Evolutionary conservation across 176 grass and related monocot genomes (phyloP).

Genomic region (Ampelocalamus luodianensis): DNA sequence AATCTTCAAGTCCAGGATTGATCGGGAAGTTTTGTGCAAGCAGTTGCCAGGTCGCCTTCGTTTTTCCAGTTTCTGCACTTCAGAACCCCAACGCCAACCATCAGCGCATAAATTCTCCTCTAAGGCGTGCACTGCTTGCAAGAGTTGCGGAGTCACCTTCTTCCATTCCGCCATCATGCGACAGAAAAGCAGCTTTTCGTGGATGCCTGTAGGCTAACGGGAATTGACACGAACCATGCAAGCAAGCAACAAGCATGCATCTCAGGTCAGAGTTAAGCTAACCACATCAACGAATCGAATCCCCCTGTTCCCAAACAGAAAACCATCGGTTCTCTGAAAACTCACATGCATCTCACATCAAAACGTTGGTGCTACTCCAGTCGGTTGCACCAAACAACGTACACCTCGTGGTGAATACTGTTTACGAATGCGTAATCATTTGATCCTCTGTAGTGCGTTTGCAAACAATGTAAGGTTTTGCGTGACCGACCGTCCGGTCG

Average conservation of each 20-base stretch:
- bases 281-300: neutral
- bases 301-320: constrained; percentile 1
- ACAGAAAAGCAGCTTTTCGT: constrained; percentile 27
- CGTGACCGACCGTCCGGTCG: neutral
- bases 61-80: neutral
- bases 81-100: neutral
- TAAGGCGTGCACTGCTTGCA: neutral
- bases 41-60: constrained; percentile 44
- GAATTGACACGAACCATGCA: neutral
- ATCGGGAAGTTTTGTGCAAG: constrained; percentile 3
- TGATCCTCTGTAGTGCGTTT: no score
- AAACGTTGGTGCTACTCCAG: neutral
- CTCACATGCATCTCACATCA: neutral
- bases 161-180: constrained; percentile 32
- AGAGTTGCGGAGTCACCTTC: constrained; percentile 51
- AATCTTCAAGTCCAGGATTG: neutral
- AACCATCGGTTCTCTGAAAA: neutral
- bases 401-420: neutral
- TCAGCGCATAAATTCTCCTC: neutral
- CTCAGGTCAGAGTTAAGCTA: neutral
- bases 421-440: neutral
- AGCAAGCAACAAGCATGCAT: neutral
- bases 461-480: no score
- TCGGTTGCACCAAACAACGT: neutral
- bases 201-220: constrained; percentile 13